phyloP scores from a whole-genome alignment of 2,329 filamentous ascomycete genomes.

The Alternaria sp. region DNA sequence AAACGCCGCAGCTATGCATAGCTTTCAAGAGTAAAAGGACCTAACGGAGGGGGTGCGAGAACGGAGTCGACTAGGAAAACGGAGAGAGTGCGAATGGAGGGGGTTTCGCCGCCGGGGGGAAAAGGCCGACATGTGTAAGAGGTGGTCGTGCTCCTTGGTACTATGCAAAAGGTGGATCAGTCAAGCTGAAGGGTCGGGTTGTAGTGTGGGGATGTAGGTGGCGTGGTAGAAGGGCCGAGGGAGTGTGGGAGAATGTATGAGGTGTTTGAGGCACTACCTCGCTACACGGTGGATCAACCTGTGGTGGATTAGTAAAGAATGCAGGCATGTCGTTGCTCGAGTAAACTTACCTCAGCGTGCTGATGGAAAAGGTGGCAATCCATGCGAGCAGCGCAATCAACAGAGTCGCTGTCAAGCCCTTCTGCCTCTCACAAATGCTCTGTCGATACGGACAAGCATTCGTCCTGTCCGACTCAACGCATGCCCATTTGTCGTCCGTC shows the following conservation, averaged over 20 bases:
- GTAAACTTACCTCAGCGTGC: constrained; percentile 52
- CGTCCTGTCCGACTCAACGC: constrained; percentile 31
- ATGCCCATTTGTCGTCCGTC: constrained; percentile 65
- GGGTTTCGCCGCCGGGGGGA: constrained; percentile 4
- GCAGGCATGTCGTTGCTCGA: background rate
- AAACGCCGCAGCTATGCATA: constrained; percentile 13
- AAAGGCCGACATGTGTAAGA: constrained; percentile 8
- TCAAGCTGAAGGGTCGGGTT: constrained; percentile 4
- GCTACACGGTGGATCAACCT: constrained; percentile 40
- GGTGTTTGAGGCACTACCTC: constrained; percentile 29
- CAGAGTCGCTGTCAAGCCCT: constrained; percentile 77
- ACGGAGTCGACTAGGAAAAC: constrained; percentile 14
- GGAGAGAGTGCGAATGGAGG: constrained; percentile 6
- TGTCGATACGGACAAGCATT: constrained; percentile 37
- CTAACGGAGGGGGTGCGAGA: constrained; percentile 5
- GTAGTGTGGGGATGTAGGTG: background rate
- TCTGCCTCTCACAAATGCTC: constrained; percentile 66
- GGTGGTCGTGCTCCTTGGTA: background rate
- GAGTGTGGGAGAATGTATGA: constrained; percentile 2
- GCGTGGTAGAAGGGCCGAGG: constrained; percentile 1
- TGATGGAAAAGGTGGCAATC: constrained; percentile 88
- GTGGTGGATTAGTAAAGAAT: constrained; percentile 8
- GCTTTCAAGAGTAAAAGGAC: constrained; percentile 11
- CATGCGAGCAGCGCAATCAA: constrained; percentile 85
- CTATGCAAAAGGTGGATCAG: background rate